Base-by-base conservation (phyloP, 1,284 basidiomycete genomes). In the Sporisorium iseilematis-ciliati region DNA sequence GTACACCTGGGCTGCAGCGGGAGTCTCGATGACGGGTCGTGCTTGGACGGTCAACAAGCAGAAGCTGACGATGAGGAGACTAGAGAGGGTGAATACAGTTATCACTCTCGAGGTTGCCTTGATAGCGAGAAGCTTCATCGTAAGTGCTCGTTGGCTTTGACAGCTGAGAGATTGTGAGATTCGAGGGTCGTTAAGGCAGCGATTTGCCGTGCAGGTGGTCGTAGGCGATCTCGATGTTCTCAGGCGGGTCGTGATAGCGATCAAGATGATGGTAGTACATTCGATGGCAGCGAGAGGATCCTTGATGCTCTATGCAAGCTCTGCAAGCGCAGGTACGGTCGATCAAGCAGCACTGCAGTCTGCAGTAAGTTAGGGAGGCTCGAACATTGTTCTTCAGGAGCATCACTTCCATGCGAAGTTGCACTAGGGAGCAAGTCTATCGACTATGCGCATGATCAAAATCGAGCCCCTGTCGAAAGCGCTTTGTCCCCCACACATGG, bases 21-120 rank as follows among this genome's bases (percentile, higher is more conserved):
- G 40, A 33, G 16, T 45, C 16, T 57, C 62, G 7, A 35, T 20
- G 43, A 70, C 38, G 4, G 62, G 59, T 46, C 55, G 50, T 18
- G 64, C 59, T 21, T 18, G 18, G 21, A 38, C 33, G 6, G 57
- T 31, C 1, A 51, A 29, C 6, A 35, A 12, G 8, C 53, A 45
- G 3, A 42, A 5, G 26, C 35, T 48, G 26, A 63, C 10, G n/a
- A 63, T 6, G 16, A 66, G 40, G 2, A 57, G 1, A 2, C 3
- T 8, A 8, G 42, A 20, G 7, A 63, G 16, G 20, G 31, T 20
- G 25, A 54, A 49, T 29, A 51, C 8, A n/a, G 7, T 41, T 2
- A 14, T 7, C 48, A 10, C 43, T 21, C 6, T 51, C 20, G 25
- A 41, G 8, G 4, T 20, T 48, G 35, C 6, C 7, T 16, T 38